These are phyloP conservation scores for Setaria italica DNA, from an alignment of 202 grass and related monocot genomes.

Conservation along the genomic window DNA sequence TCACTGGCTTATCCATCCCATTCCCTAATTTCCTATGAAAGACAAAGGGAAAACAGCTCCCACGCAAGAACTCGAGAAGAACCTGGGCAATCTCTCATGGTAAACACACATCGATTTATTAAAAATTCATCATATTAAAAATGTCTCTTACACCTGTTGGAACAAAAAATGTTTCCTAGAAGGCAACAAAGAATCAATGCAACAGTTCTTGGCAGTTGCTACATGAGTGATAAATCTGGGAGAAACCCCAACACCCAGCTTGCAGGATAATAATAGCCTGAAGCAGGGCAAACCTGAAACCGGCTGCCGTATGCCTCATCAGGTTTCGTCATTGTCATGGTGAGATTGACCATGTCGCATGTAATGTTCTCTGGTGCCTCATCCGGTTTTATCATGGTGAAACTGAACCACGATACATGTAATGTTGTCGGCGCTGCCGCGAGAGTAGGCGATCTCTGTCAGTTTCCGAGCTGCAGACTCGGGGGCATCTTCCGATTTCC, in stretches of 20 bases:
- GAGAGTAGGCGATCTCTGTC: slow-evolving; percentile 67
- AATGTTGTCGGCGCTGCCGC: slow-evolving; percentile 82
- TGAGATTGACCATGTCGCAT: slow-evolving; percentile 75
- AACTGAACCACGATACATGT: slow-evolving; percentile 90
- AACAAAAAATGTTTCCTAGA: slow-evolving; percentile 47
- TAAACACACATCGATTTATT: background rate
- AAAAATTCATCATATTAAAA: background rate
- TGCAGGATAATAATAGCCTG: slow-evolving; percentile 57
- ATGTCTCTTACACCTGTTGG: slow-evolving; percentile 5
- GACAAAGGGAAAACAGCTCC: background rate
- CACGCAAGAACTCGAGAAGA: background rate
- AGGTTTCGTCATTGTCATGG: slow-evolving; percentile 52
- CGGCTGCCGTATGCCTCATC: background rate
- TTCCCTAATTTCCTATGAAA: background rate
- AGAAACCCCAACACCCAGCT: slow-evolving; percentile 25
- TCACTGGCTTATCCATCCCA: background rate
- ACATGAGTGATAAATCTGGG: slow-evolving; percentile 42
- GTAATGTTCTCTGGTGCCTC: slow-evolving; percentile 64
- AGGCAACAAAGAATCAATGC: slow-evolving; percentile 50
- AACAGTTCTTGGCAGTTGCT: slow-evolving; percentile 43
- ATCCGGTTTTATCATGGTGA: slow-evolving; percentile 62
- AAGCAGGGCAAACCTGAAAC: slow-evolving; percentile 48
- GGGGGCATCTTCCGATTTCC: slow-evolving; percentile 69
- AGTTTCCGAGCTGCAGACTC: slow-evolving; percentile 72
- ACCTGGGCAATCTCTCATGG: background rate